phyloP scores from a whole-genome alignment of 2,329 filamentous ascomycete genomes.

The Cladophialophora chaetospira region DNA sequence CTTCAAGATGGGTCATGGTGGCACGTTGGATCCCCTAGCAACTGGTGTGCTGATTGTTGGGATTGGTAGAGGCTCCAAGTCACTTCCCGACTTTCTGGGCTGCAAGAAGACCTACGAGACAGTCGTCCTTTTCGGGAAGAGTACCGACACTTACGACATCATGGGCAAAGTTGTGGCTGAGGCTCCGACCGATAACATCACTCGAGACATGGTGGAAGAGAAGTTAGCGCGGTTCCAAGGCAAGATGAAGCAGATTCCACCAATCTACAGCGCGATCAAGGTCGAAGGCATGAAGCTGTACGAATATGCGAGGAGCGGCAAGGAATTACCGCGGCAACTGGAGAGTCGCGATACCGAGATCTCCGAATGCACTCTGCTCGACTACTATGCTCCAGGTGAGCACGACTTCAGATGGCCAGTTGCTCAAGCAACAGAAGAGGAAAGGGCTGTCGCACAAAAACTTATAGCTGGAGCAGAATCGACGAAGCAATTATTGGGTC shows the following conservation, averaged over 20 bases:
- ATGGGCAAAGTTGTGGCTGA: conserved; percentile 79
- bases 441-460: conserved; percentile 75
- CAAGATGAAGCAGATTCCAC: conserved; percentile 84
- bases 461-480: conserved; percentile 47
- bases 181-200: conserved; percentile 69
- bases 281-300: conserved; percentile 94
- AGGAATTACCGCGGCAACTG: conserved; percentile 81
- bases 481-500: conserved; percentile 15
- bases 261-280: conserved; percentile 88
- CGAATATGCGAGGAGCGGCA: conserved; percentile 91
- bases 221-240: conserved; percentile 75
- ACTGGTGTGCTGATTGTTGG: conserved; percentile 91
- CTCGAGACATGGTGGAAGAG: conserved; percentile 73
- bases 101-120: conserved; percentile 96
- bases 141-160: conserved; percentile 89
- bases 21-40: conserved; percentile 90
- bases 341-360: conserved; percentile 78
- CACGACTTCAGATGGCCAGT: conserved; percentile 79
- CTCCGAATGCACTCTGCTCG: conserved; percentile 72
- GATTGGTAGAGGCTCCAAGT: conserved; percentile 84
- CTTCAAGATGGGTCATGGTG: conserved; percentile 95
- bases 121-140: conserved; percentile 83
- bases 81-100: conserved; percentile 72
- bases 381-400: conserved; percentile 79
- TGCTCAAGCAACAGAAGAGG: conserved; percentile 73